These are phyloP conservation scores for Suillus weaverae DNA, from an alignment of 768 basidiomycete genomes.

Conservation along the genomic window DNA sequence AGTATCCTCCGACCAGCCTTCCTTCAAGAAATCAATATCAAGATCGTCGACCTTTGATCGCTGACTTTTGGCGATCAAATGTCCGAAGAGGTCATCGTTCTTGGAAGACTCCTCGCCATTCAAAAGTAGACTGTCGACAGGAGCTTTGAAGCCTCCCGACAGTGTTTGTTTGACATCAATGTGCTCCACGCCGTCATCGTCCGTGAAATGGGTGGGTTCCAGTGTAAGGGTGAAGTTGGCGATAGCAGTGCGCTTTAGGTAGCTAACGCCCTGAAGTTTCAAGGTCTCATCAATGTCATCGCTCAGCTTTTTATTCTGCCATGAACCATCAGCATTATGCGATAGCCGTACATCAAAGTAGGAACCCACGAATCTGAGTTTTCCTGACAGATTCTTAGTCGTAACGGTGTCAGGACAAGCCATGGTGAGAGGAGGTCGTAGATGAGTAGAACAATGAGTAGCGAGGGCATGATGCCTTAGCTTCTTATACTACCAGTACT, in stretches of 20 bases:
- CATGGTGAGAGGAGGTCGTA: neutral
- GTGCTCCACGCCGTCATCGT: constrained; percentile 54
- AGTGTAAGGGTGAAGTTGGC: constrained; percentile 54
- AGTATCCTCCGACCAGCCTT: constrained; percentile 35
- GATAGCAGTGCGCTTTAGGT: constrained; percentile 64
- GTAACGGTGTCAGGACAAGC: neutral
- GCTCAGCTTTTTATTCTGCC: constrained; percentile 62
- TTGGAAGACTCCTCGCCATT: constrained; percentile 47
- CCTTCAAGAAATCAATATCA: constrained; percentile 34
- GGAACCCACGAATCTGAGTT: neutral
- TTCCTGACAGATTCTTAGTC: neutral
- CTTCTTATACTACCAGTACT: neutral
- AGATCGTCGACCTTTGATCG: constrained; percentile 45
- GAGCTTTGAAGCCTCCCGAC: constrained; percentile 56
- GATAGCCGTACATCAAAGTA: neutral
- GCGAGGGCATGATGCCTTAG: too few species aligned
- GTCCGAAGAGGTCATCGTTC: constrained; percentile 57
- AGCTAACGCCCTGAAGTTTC: constrained; percentile 60
- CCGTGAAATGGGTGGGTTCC: constrained; percentile 56
- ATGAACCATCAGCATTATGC: neutral
- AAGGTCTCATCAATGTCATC: constrained; percentile 60
- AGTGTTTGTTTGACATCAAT: constrained; percentile 64
- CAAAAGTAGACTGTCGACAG: constrained; percentile 51
- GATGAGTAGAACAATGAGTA: neutral
- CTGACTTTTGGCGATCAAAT: constrained; percentile 49